A percentile compares a stretch with the other conserved stretches of the same genome.
These are phyloP conservation scores for Diospyros kaki DNA, from an alignment of 148 eudicot species.

Conservation along the genomic window DNA sequence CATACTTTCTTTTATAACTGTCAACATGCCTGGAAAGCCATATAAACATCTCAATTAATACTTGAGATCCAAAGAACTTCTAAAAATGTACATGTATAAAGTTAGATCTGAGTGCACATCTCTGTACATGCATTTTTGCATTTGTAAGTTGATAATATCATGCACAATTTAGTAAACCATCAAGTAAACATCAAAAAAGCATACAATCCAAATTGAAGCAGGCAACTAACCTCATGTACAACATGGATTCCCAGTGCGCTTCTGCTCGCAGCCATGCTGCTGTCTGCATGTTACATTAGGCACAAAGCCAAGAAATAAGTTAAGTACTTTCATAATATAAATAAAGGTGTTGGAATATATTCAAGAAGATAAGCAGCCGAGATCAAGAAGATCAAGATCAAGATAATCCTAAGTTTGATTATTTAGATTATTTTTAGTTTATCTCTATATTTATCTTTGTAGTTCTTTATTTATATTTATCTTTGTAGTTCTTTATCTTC, in stretches of 20 bases:
- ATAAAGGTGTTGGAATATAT: too few relatives aligned
- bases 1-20: conserved; percentile 62
- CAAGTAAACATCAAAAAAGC: not conserved
- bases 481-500: too few relatives aligned
- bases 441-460: too few relatives aligned
- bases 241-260: conserved; percentile 74
- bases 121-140: too few relatives aligned
- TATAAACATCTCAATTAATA: conserved; percentile 11
- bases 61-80: conserved; percentile 1
- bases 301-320: conserved; percentile 14
- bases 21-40: conserved; percentile 61
- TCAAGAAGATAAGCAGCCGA: too few relatives aligned
- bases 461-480: too few relatives aligned
- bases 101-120: not conserved
- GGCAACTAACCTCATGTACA: conserved; percentile 52
- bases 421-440: too few relatives aligned
- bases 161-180: not conserved
- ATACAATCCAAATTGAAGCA: not conserved
- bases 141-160: not conserved
- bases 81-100: not conserved
- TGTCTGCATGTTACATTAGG: conserved; percentile 41
- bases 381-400: too few relatives aligned
- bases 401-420: too few relatives aligned
- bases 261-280: conserved; percentile 91
- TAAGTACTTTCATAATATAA: conserved; percentile 15